These are phyloP conservation scores for Xylaria bambusicola DNA, from an alignment of 495 filamentous ascomycete genomes.

Conservation along the genomic window DNA sequence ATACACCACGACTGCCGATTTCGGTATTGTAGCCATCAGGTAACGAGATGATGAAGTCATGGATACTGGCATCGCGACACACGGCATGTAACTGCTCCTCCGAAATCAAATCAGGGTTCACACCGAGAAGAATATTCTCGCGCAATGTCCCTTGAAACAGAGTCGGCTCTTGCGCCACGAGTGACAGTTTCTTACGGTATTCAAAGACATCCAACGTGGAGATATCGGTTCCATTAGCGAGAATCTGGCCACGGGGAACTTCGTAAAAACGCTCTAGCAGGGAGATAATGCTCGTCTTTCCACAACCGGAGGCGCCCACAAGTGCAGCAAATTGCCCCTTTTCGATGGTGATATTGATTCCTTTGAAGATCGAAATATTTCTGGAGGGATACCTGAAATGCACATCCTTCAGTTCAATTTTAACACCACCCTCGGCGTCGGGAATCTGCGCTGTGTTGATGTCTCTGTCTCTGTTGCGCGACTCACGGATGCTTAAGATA, in stretches of 20 bases:
- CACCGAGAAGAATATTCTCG: conserved; percentile 63
- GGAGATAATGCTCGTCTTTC: conserved; percentile 73
- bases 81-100: conserved; percentile 60
- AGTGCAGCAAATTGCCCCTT: conserved; percentile 71
- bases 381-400: conserved; percentile 64
- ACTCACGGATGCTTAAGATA: conserved; percentile 46
- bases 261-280: conserved; percentile 71
- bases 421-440: conserved; percentile 45
- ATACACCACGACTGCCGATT: conserved; percentile 65
- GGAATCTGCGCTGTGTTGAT: conserved; percentile 24
- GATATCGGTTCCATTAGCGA: conserved; percentile 57
- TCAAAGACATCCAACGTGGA: conserved; percentile 47
- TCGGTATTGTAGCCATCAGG: conserved; percentile 65
- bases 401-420: conserved; percentile 61
- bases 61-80: conserved; percentile 65
- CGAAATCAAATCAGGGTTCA: conserved; percentile 40
- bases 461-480: conserved; percentile 22
- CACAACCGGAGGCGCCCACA: conserved; percentile 73
- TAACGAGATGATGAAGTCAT: conserved; percentile 65
- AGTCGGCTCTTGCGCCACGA: conserved; percentile 68
- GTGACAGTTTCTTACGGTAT: conserved; percentile 60
- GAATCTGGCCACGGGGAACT: conserved; percentile 58
- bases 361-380: conserved; percentile 54
- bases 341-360: conserved; percentile 59
- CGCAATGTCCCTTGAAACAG: conserved; percentile 59